Conservation (phyloP, 768 basidiomycete species). For the Mycena kentingensis region DNA sequence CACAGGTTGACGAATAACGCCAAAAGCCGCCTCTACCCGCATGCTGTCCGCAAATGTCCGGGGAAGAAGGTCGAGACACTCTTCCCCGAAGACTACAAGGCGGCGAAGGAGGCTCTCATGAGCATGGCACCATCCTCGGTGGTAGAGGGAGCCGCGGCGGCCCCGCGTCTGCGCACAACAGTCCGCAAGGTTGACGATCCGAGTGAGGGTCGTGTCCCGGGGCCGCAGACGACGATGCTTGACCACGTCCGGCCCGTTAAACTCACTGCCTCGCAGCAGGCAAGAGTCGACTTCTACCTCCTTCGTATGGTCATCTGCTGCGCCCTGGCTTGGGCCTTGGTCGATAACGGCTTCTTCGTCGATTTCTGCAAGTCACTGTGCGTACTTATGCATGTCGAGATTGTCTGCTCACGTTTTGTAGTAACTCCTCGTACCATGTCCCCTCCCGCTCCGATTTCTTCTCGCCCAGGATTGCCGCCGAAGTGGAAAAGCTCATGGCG, state of each 20-base stretch:
- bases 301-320: conserved; percentile 15
- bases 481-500: conserved; percentile 1
- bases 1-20: too few species aligned
- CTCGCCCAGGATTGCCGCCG: neutral
- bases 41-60: too few species aligned
- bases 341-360: conserved; percentile 15
- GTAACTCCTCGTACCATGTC: conserved; percentile 5
- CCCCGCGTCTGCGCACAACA: too few species aligned
- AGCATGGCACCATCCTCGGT: too few species aligned
- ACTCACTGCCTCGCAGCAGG: conserved; percentile 1
- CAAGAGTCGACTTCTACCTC: conserved; percentile 1
- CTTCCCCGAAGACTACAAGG: too few species aligned
- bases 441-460: conserved; percentile 11
- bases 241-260: neutral
- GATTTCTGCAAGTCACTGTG: conserved; percentile 8
- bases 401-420: neutral
- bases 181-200: too few species aligned
- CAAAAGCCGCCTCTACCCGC: too few species aligned
- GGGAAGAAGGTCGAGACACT: too few species aligned
- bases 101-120: too few species aligned
- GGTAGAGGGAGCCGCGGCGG: too few species aligned
- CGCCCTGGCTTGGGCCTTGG: conserved; percentile 7
- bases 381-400: neutral
- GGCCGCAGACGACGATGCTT: conserved; percentile 1
- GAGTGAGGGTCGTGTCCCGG: too few species aligned